These are phyloP conservation scores for Coccinonectria pachysandricola DNA, from an alignment of 2,329 filamentous ascomycete species.

Conservation along the genomic window DNA sequence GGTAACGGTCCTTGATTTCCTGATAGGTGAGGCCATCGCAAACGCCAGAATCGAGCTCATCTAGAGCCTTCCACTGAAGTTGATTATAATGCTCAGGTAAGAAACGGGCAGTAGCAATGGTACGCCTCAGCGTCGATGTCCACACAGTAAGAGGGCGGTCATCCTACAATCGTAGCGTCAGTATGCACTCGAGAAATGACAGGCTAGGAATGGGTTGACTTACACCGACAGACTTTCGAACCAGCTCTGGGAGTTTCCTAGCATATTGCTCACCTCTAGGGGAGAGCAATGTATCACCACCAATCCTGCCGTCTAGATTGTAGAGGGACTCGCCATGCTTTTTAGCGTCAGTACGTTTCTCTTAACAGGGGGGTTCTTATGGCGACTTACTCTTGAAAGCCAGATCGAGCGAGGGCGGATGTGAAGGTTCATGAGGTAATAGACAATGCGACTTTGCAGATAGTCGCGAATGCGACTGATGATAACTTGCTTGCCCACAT, in stretches of 20 bases:
- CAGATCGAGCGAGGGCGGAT: constrained; percentile 95
- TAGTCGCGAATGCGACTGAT: constrained; percentile 98
- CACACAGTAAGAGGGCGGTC: constrained; percentile 52
- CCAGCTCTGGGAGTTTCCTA: constrained; percentile 69
- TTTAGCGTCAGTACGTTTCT: constrained; percentile 3
- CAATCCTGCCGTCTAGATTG: constrained; percentile 84
- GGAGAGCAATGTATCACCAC: constrained; percentile 82
- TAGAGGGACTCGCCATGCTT: constrained; percentile 91
- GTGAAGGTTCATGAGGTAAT: constrained; percentile 97
- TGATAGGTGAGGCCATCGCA: constrained; percentile 95
- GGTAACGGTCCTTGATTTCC: constrained; percentile 83
- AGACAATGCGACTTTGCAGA: constrained; percentile 88
- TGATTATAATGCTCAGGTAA: constrained; percentile 79
- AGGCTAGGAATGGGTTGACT: constrained; percentile 20
- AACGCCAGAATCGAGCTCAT: constrained; percentile 92
- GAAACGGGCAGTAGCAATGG: constrained; percentile 82
- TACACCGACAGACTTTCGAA: constrained; percentile 79
- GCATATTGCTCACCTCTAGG: constrained; percentile 82
- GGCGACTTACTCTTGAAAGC: constrained; percentile 68
- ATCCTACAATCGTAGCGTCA: too few species aligned
- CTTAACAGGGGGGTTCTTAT: not conserved
- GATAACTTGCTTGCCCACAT: constrained; percentile 90
- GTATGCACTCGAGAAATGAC: too few species aligned
- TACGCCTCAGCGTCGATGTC: constrained; percentile 61
- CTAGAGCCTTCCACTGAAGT: constrained; percentile 95